Base-by-base conservation (phyloP, 1,139 yeast species). In the Pichia norvegensis region DNA sequence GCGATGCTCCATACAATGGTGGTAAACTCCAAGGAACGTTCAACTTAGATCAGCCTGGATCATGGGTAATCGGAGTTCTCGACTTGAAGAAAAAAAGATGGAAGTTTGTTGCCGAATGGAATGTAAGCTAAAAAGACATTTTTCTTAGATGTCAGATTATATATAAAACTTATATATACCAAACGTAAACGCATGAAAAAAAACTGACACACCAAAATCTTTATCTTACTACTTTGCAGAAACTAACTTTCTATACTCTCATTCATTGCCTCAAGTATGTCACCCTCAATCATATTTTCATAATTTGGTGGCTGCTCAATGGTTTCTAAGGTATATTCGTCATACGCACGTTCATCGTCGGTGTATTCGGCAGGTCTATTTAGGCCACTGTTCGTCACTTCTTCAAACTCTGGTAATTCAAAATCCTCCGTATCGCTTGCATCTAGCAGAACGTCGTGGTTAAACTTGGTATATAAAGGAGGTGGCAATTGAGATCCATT, bases 31-130 rank as follows among this genome's bases (percentile, higher is more conserved):
- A 81, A 76, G 65, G 75, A 22, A 69, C 72, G 38, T 67, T 83
- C 33, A 76, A 77, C 53, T 72, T 87, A 47, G 74, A 73, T 50
- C 96, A 88, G 59, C 62, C 68, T 1, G 98, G 98, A 2, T 64
- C 73, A 27, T 92, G 95, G 84, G 73, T 90, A 45, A 94, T 92
- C 1, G 72, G 90, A 44, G 87, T 86, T 0, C 76, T 85, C 42
- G 83, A 90, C 9, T 94, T 86, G 55, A 76, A 81, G 42, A 88
- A 88, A 4, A 74, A 76, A 51, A 82, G 92, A 46, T 86, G 95
- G 90, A 84, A 88, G 57, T 88, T 85, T 7, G 87, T 86, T 66
- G 90, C 95, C 11, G 95, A 87, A 64, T 92, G 98, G 98, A 73
- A 73, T 40, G 49, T 46, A 14, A 31, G 38, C 31, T 49, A 44